Evolutionary conservation across 2,329 filamentous ascomycete genomes (phyloP).

Genomic region (Colletotrichum coccodes): DNA sequence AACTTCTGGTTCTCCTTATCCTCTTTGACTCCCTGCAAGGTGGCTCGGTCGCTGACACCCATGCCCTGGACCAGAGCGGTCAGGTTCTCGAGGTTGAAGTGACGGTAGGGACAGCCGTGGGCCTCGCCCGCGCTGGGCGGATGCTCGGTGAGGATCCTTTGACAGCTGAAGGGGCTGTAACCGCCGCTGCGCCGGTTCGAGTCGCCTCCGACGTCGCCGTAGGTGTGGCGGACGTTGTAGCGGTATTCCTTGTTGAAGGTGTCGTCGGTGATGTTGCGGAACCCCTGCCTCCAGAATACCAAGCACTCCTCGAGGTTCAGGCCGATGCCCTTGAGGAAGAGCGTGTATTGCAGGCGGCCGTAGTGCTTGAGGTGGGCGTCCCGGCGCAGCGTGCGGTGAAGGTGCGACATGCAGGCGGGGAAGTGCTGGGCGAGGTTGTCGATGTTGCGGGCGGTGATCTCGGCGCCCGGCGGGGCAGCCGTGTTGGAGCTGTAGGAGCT

Average conservation of each 20-base stretch:
- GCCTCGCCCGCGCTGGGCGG: slow-evolving; percentile 87
- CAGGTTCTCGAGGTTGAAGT: slow-evolving; percentile 91
- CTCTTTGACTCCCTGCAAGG: slow-evolving; percentile 84
- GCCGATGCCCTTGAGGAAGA: slow-evolving; percentile 97
- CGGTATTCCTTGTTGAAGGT: slow-evolving; percentile 97
- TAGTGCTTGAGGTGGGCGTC: slow-evolving; percentile 94
- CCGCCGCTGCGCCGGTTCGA: slow-evolving; percentile 86
- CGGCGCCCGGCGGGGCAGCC: slow-evolving; percentile 73
- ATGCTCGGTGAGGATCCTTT: slow-evolving; percentile 92
- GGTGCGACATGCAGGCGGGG: slow-evolving; percentile 92
- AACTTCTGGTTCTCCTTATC: slow-evolving; percentile 90
- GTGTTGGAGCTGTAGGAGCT: slow-evolving; percentile 76
- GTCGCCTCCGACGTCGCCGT: slow-evolving; percentile 96
- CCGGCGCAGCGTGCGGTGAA: slow-evolving; percentile 86
- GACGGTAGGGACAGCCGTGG: slow-evolving; percentile 96
- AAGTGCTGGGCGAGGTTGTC: slow-evolving; percentile 85
- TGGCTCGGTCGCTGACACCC: slow-evolving; percentile 81
- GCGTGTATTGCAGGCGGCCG: slow-evolving; percentile 90
- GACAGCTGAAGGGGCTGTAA: slow-evolving; percentile 92
- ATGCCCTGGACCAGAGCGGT: slow-evolving; percentile 78
- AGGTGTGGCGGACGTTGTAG: slow-evolving; percentile 95
- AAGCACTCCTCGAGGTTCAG: slow-evolving; percentile 92
- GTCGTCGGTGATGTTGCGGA: slow-evolving; percentile 90
- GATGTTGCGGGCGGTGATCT: slow-evolving; percentile 82
- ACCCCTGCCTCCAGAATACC: slow-evolving; percentile 88